phyloP scores from a whole-genome alignment of 495 filamentous ascomycete genomes.

The Trichoderma virens region DNA sequence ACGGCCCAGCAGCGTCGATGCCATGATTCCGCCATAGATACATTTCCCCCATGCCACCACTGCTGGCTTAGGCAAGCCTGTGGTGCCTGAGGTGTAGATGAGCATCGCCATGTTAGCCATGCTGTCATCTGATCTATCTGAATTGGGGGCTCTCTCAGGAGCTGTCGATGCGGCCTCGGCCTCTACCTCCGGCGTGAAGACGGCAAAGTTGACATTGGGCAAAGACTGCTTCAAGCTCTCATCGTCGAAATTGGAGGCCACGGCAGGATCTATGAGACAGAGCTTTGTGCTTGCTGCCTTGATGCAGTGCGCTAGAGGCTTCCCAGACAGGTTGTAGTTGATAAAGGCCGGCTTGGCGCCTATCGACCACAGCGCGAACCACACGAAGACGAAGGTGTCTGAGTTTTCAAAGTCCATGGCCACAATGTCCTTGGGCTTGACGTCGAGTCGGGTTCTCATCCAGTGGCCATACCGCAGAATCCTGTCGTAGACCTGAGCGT shows the following conservation, averaged over 20 bases:
- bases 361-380: conserved; percentile 79
- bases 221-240: conserved; percentile 32
- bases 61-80: conserved; percentile 85
- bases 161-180: conserved; percentile 48
- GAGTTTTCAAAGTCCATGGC: conserved; percentile 87
- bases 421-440: conserved; percentile 74
- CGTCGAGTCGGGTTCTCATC: conserved; percentile 61
- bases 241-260: conserved; percentile 43
- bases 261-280: conserved; percentile 66
- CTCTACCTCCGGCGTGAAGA: conserved; percentile 57
- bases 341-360: conserved; percentile 88
- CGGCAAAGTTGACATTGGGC: conserved; percentile 47
- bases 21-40: conserved; percentile 45
- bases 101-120: conserved; percentile 58
- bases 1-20: conserved; percentile 50
- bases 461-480: conserved; percentile 74
- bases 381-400: conserved; percentile 73
- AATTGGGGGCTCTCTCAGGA: conserved; percentile 56
- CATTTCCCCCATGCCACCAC: conserved; percentile 73
- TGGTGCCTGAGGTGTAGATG: conserved; percentile 85
- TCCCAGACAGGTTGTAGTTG: conserved; percentile 81
- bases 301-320: conserved; percentile 73
- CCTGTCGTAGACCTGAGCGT: conserved; percentile 68
- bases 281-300: conserved; percentile 60
- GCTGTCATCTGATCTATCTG: conserved; percentile 42